Percentiles rank a stretch among this genome's conserved stretches.
phyloP scores from a whole-genome alignment of 306 rosid species.

The Cicer chorassanicum region DNA sequence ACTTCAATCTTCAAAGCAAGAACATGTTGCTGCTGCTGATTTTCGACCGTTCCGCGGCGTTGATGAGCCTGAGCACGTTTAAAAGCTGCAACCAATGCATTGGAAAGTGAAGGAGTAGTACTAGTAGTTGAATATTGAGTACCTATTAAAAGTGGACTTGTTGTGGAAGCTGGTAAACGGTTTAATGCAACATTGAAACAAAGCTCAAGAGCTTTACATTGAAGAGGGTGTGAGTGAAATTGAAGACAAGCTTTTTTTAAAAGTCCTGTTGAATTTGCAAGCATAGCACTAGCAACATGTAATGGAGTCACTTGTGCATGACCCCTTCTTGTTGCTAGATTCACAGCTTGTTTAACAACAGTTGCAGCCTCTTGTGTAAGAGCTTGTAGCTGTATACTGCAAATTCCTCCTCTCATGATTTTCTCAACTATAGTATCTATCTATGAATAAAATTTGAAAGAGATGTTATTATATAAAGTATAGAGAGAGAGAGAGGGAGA shows the following conservation, averaged over 20 bases:
- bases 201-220: slow-evolving; percentile 91
- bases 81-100: slow-evolving; percentile 89
- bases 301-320: slow-evolving; percentile 97
- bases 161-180: slow-evolving; percentile 79
- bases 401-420: slow-evolving; percentile 78
- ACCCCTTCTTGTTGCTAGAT: slow-evolving; percentile 77
- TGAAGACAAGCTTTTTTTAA: slow-evolving; percentile 81
- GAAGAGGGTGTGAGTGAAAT: slow-evolving; percentile 90
- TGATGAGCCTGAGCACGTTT: slow-evolving; percentile 96
- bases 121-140: slow-evolving; percentile 67
- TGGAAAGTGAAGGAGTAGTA: slow-evolving; percentile 72
- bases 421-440: slow-evolving; percentile 16
- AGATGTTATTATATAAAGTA: not conserved
- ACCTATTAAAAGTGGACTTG: slow-evolving; percentile 63
- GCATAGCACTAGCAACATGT: slow-evolving; percentile 93
- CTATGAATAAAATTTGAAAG: no score
- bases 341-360: slow-evolving; percentile 76
- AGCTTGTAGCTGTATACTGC: slow-evolving; percentile 77
- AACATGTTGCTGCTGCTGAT: slow-evolving; percentile 82
- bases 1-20: slow-evolving; percentile 79
- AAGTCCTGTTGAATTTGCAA: slow-evolving; percentile 70
- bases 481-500: not conserved
- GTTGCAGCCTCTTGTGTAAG: slow-evolving; percentile 68
- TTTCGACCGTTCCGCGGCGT: slow-evolving; percentile 84
- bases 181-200: slow-evolving; percentile 92